Percentiles rank a stretch among this genome's conserved stretches.
Evolutionary conservation across 108 stramenopile species (phyloP).

Genomic region (Fragilariopsis cylindrus): DNA sequence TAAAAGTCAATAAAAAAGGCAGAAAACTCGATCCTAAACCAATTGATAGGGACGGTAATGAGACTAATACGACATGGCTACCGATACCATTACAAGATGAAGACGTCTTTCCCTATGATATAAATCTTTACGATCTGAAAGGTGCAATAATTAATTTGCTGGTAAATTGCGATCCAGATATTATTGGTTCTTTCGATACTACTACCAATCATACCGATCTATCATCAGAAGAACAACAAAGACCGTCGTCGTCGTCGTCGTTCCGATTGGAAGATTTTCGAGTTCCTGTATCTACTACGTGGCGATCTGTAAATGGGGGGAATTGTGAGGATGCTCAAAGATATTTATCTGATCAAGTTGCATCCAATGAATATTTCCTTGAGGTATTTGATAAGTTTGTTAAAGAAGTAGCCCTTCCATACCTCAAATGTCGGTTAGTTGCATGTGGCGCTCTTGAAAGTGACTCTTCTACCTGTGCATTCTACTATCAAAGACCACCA

Average conservation of each 20-base stretch:
- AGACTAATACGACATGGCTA: slow-evolving; percentile 64
- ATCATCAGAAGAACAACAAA: slow-evolving; percentile 11
- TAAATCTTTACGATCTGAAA: slow-evolving; percentile 50
- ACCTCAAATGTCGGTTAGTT: slow-evolving; percentile 60
- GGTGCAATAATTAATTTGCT: slow-evolving; percentile 50
- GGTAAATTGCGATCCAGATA: slow-evolving; percentile 47
- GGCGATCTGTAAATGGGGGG: slow-evolving; percentile 64
- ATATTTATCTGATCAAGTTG: slow-evolving; percentile 71
- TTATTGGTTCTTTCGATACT: slow-evolving; percentile 51
- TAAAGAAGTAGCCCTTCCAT: slow-evolving; percentile 56
- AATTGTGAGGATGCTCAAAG: slow-evolving; percentile 68
- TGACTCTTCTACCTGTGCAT: slow-evolving; percentile 37
- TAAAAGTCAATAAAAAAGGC: slow-evolving; percentile 63
- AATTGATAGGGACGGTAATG: slow-evolving; percentile 42
- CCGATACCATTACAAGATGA: slow-evolving; percentile 53
- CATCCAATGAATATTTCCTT: slow-evolving; percentile 58
- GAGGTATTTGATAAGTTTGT: slow-evolving; percentile 75
- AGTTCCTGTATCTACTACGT: slow-evolving; percentile 61
- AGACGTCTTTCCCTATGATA: slow-evolving; percentile 49
- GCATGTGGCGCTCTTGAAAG: slow-evolving; percentile 24
- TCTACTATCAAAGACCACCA: slow-evolving; percentile 88
- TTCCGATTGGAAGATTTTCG: slow-evolving; percentile 65
- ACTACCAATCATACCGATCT: not conserved
- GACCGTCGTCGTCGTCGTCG: not conserved
- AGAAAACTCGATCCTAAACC: slow-evolving; percentile 75